A percentile compares a stretch with the other conserved stretches of the same genome.
These are phyloP conservation scores for Gentiana straminea DNA, from an alignment of 257 asterid species.

Conservation along the genomic window DNA sequence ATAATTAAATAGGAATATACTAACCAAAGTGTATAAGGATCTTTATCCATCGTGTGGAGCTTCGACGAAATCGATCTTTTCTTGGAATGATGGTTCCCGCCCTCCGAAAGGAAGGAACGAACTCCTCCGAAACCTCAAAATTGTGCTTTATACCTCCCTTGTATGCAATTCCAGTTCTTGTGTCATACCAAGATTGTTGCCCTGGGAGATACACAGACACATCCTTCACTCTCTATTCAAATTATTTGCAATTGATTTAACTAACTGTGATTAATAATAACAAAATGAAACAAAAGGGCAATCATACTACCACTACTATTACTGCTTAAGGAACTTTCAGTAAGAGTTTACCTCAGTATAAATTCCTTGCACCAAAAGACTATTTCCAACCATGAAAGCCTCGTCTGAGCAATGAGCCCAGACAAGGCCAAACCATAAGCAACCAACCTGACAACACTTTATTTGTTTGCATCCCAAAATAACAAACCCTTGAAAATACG, in stretches of 20 bases:
- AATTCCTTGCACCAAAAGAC: constrained; percentile 93
- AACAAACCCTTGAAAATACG: too few species aligned
- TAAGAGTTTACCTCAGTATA: constrained; percentile 62
- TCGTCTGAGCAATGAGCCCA: too few species aligned
- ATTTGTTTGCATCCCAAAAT: too few species aligned
- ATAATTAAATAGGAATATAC: too few species aligned
- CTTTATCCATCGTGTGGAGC: constrained; percentile 93
- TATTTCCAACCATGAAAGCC: constrained; percentile 92
- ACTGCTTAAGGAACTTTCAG: background rate
- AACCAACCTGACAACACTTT: too few species aligned
- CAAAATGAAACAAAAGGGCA: too few species aligned
- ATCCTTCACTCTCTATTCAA: constrained; percentile 61
- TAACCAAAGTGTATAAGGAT: constrained; percentile 95
- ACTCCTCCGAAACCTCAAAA: constrained; percentile 60
- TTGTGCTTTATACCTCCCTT: constrained; percentile 71
- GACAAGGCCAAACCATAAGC: too few species aligned
- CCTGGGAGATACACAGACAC: constrained; percentile 89
- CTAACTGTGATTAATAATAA: too few species aligned
- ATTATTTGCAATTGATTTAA: constrained; percentile 4
- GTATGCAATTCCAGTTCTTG: constrained; percentile 63
- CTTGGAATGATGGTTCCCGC: constrained; percentile 94
- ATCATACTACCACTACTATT: too few species aligned
- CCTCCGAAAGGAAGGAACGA: constrained; percentile 78
- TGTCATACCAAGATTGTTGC: constrained; percentile 70
- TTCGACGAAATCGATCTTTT: constrained; percentile 82